A percentile compares a stretch with the other conserved stretches of the same genome.
Conservation (phyloP, 768 basidiomycete genomes). For the Psilocybe cubensis region DNA sequence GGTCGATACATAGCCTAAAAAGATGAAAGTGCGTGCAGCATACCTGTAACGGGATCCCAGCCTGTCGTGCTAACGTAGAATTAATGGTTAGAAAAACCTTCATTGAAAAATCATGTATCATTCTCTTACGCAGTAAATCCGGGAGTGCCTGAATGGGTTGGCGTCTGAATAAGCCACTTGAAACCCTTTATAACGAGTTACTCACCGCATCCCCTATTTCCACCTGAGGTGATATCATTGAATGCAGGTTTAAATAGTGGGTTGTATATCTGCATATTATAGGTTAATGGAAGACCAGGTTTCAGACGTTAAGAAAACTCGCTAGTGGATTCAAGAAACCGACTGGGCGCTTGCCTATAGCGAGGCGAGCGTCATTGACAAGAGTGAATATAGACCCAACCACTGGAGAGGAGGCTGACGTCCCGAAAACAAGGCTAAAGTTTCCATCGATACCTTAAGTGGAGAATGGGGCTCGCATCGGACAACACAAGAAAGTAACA, state of each 20-base stretch:
- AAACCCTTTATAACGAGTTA: too few species aligned
- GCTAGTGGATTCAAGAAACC: conserved; percentile 56
- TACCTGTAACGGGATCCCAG: conserved; percentile 47
- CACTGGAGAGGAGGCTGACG: conserved; percentile 52
- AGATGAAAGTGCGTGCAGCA: not conserved
- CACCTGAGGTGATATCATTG: conserved; percentile 45
- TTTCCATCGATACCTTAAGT: conserved; percentile 38
- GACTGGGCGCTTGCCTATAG: conserved; percentile 42
- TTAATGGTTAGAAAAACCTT: not conserved
- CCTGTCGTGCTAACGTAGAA: conserved; percentile 32
- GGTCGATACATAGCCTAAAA: too few species aligned
- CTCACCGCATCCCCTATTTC: conserved; percentile 43
- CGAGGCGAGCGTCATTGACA: conserved; percentile 56
- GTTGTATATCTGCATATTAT: conserved; percentile 36
- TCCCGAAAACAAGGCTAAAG: conserved; percentile 48
- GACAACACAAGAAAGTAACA: not conserved
- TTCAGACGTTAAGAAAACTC: conserved; percentile 5
- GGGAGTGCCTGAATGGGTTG: conserved; percentile 31
- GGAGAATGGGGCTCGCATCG: not conserved
- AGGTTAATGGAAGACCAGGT: not conserved
- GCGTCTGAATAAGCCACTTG: too few species aligned
- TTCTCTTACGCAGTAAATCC: conserved; percentile 36
- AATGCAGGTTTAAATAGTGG: conserved; percentile 33
- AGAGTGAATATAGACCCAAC: conserved; percentile 52
- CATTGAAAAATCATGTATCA: not conserved